These are phyloP conservation scores for Sphaceloma murrayae DNA, from an alignment of 2,329 filamentous ascomycete genomes.

Conservation along the genomic window DNA sequence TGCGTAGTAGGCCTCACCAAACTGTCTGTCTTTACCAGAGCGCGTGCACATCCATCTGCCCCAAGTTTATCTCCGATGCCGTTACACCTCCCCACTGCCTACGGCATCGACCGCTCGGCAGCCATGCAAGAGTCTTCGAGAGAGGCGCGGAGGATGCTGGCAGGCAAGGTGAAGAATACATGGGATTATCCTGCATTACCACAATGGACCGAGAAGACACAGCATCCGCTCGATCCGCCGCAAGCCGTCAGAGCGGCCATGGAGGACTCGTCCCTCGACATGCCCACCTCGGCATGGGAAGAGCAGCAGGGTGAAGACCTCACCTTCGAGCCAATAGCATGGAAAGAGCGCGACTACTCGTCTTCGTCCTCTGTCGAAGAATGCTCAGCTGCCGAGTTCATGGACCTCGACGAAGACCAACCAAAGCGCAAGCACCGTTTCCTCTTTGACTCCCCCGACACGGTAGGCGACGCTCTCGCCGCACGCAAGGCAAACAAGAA, in stretches of 20 bases:
- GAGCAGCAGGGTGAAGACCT: conserved; percentile 22
- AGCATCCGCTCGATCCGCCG: conserved; percentile 7
- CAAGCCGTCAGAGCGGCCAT: not conserved
- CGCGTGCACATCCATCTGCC: not conserved
- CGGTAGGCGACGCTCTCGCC: conserved; percentile 29
- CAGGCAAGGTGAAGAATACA: conserved; percentile 36
- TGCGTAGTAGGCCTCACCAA: not conserved
- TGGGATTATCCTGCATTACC: conserved; percentile 36
- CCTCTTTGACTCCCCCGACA: conserved; percentile 39
- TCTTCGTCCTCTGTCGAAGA: conserved; percentile 24
- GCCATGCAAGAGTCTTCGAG: conserved; percentile 30
- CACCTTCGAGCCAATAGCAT: conserved; percentile 31
- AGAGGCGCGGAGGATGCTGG: conserved; percentile 34
- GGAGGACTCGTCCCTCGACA: conserved; percentile 1
- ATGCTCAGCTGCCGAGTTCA: conserved; percentile 23
- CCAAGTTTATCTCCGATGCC: conserved; percentile 1
- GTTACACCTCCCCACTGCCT: not conserved
- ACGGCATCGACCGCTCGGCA: conserved; percentile 1
- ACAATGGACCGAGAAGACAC: conserved; percentile 18
- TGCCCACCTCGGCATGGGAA: conserved; percentile 12
- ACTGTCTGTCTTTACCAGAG: not conserved
- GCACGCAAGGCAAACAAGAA: conserved; percentile 28
- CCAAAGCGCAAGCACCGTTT: conserved; percentile 25
- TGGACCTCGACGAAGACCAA: conserved; percentile 15
- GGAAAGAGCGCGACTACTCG: conserved; percentile 38